Percentiles rank a stretch among this genome's conserved stretches.
phyloP scores from a whole-genome alignment of 1,139 yeast species.

The Entelexis sorbosivorans region DNA sequence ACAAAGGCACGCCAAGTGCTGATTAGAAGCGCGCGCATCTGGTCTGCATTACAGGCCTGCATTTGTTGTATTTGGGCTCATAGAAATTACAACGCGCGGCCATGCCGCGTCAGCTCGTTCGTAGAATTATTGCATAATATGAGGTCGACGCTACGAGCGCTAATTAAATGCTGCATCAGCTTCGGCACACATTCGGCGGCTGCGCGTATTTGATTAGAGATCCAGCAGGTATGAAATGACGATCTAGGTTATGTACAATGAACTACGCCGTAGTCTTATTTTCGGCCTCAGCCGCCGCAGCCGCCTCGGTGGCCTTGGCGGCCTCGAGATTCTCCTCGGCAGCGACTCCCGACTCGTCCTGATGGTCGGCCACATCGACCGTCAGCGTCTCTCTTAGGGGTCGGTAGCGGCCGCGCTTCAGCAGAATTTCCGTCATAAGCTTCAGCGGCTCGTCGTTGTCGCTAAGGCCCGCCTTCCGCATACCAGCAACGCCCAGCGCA shows the following conservation, averaged over 20 bases:
- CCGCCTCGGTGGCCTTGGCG: not conserved
- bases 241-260: not conserved
- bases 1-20: too few species aligned
- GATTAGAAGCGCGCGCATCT: too few species aligned
- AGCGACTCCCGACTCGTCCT: not conserved
- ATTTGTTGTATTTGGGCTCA: too few species aligned
- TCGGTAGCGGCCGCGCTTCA: conserved; percentile 10
- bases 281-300: not conserved
- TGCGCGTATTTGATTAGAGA: too few species aligned
- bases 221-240: too few species aligned
- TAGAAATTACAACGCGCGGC: too few species aligned
- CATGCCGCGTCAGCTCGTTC: too few species aligned
- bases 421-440: not conserved
- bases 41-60: too few species aligned
- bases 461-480: conserved; percentile 1
- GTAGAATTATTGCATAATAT: too few species aligned
- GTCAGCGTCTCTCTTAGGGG: conserved; percentile 6
- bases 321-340: not conserved
- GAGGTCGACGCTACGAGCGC: too few species aligned
- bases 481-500: conserved; percentile 13
- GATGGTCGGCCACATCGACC: conserved; percentile 5
- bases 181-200: too few species aligned
- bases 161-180: too few species aligned
- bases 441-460: not conserved
- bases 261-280: not conserved